phyloP scores from a whole-genome alignment of 345 rosid species.

The Laguncularia racemosa region DNA sequence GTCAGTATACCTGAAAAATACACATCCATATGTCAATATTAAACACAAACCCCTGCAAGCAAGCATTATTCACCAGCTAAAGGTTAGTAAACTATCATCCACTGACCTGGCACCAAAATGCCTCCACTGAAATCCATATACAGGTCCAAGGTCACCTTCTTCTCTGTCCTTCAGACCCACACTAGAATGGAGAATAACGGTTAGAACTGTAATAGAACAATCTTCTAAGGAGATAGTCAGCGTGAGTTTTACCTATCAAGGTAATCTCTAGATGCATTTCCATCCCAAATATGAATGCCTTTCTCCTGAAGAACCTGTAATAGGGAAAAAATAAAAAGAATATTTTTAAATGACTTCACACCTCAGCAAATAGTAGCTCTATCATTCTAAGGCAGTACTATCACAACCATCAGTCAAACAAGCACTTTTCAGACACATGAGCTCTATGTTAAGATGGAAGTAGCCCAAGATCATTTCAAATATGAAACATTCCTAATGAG shows the following conservation, averaged over 20 bases:
- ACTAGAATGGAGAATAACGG: constrained; percentile 28
- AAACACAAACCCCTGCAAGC: constrained; percentile 4
- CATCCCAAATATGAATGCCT: constrained; percentile 93
- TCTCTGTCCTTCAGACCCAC: constrained; percentile 74
- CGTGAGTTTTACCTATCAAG: constrained; percentile 56
- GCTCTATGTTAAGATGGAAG: too few species aligned
- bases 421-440: too few species aligned
- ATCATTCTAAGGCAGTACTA: background rate
- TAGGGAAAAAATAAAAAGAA: constrained; percentile 6
- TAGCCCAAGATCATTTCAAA: too few species aligned
- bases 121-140: constrained; percentile 99
- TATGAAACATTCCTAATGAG: too few species aligned
- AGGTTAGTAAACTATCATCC: constrained; percentile 7
- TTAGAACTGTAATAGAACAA: constrained; percentile 6
- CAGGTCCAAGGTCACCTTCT: constrained; percentile 94
- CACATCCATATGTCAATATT: background rate
- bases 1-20: constrained; percentile 60
- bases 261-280: constrained; percentile 88
- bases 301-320: constrained; percentile 86
- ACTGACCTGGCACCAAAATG: constrained; percentile 95
- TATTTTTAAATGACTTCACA: constrained; percentile 5
- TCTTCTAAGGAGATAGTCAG: background rate
- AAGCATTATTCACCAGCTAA: background rate
- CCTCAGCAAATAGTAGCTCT: background rate
- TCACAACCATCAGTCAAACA: background rate